Evolutionary conservation across 208 protist genomes (phyloP).

Genomic region (Angomonas desouzai): DNA sequence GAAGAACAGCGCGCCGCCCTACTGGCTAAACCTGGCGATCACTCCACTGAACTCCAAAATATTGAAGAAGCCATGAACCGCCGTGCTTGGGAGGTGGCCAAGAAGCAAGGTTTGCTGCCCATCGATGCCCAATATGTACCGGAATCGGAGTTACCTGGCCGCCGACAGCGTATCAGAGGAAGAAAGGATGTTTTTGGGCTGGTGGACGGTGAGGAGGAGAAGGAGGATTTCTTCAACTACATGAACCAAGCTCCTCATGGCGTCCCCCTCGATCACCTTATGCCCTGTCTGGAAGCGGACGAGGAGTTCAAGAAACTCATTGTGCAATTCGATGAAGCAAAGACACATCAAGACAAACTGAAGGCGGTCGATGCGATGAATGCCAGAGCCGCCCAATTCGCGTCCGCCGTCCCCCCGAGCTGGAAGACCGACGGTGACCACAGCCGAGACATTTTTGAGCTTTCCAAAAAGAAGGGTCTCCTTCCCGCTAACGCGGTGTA

Average conservation of each 20-base stretch:
- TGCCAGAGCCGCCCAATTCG: not conserved
- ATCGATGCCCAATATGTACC: not conserved
- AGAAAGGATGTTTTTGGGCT: conserved; percentile 8
- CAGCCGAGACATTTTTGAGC: not conserved
- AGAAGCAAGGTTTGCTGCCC: conserved; percentile 43
- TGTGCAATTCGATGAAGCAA: conserved; percentile 54
- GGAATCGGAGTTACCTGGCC: not conserved
- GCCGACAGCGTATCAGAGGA: not conserved
- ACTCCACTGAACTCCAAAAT: conserved; percentile 1
- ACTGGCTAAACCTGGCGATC: conserved; percentile 22
- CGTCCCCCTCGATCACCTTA: conserved; percentile 57
- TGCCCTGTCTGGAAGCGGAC: conserved; percentile 58
- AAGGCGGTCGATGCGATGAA: conserved; percentile 37
- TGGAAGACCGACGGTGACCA: not conserved
- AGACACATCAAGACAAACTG: conserved; percentile 39
- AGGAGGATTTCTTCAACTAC: conserved; percentile 19
- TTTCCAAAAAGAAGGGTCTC: not conserved
- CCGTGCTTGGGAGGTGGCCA: conserved; percentile 55
- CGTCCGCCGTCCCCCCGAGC: not conserved
- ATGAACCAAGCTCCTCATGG: conserved; percentile 68
- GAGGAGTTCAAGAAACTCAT: conserved; percentile 63
- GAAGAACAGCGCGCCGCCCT: conserved; percentile 31
- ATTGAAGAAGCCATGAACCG: conserved; percentile 64
- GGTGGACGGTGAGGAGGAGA: not conserved
- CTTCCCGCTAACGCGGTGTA: not conserved